These are phyloP conservation scores for Rhizophora apiculata DNA, from an alignment of 345 rosid genomes.

Conservation along the genomic window DNA sequence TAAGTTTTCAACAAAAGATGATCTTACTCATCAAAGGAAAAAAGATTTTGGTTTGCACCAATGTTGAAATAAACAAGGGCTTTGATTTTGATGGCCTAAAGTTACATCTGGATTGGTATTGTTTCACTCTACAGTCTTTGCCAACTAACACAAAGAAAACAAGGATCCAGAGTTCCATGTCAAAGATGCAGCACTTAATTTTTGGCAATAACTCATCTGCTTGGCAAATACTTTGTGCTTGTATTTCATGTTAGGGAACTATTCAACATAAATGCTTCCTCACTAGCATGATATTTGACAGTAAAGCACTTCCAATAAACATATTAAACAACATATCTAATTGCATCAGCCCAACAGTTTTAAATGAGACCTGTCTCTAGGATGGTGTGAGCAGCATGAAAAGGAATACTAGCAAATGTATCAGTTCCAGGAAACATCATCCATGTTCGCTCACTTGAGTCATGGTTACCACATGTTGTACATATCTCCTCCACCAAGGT, in stretches of 20 bases:
- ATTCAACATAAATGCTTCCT: background rate
- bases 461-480: constrained; percentile 69
- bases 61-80: no score
- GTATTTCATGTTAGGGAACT: no score
- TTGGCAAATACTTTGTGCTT: background rate
- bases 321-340: background rate
- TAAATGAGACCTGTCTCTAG: constrained; percentile 61
- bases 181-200: background rate
- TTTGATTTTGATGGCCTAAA: no score
- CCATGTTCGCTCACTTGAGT: constrained; percentile 66
- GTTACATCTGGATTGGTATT: no score
- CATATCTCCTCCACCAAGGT: constrained; percentile 78
- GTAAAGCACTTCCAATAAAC: no score
- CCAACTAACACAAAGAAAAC: background rate
- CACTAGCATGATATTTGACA: background rate
- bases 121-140: no score
- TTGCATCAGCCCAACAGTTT: background rate
- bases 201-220: background rate
- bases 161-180: background rate
- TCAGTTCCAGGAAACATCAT: constrained; percentile 81
- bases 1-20: no score
- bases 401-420: constrained; percentile 62
- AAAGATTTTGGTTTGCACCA: no score
- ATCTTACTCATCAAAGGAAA: no score
- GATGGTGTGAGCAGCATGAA: constrained; percentile 75